Evolutionary conservation across 2,329 filamentous ascomycete genomes (phyloP).

Genomic region (Aureobasidium sp.): DNA sequence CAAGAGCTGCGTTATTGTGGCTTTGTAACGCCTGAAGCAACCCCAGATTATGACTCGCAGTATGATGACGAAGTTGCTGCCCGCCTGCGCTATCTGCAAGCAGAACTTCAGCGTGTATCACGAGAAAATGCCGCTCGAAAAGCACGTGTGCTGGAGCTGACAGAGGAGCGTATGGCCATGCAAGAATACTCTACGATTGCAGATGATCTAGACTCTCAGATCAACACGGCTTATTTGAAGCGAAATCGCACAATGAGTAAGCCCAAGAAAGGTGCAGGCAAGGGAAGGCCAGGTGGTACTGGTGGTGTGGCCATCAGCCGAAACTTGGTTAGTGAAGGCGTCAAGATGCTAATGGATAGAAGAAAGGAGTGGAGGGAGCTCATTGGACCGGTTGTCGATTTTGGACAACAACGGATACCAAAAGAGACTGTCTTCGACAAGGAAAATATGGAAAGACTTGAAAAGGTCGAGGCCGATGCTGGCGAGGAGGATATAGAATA

Average conservation of each 20-base stretch:
- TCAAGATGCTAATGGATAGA: conserved; percentile 87
- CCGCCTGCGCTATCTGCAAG: conserved; percentile 77
- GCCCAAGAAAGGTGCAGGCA: conserved; percentile 61
- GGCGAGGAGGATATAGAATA: conserved; percentile 54
- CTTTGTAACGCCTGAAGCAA: conserved; percentile 53
- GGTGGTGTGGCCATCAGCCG: conserved; percentile 54
- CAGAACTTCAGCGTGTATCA: conserved; percentile 72
- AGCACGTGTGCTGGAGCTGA: conserved; percentile 74
- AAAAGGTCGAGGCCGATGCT: conserved; percentile 69
- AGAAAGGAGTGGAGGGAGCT: conserved; percentile 82
- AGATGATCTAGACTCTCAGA: conserved; percentile 90
- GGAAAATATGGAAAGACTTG: conserved; percentile 62
- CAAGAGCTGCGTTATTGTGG: conserved; percentile 88
- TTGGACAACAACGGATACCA: conserved; percentile 70
- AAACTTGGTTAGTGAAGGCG: conserved; percentile 84
- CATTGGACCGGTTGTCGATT: conserved; percentile 85
- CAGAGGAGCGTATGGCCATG: conserved; percentile 87
- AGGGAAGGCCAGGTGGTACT: conserved; percentile 44
- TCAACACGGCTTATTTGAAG: conserved; percentile 92
- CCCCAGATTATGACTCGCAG: conserved; percentile 78
- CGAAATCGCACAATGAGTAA: conserved; percentile 91
- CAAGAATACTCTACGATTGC: conserved; percentile 97
- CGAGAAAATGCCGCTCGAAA: conserved; percentile 89
- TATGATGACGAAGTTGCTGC: conserved; percentile 92
- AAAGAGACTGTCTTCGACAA: conserved; percentile 70